Base-by-base conservation (phyloP, 2,329 filamentous ascomycete species). In the Thielaviopsis cerberus region DNA sequence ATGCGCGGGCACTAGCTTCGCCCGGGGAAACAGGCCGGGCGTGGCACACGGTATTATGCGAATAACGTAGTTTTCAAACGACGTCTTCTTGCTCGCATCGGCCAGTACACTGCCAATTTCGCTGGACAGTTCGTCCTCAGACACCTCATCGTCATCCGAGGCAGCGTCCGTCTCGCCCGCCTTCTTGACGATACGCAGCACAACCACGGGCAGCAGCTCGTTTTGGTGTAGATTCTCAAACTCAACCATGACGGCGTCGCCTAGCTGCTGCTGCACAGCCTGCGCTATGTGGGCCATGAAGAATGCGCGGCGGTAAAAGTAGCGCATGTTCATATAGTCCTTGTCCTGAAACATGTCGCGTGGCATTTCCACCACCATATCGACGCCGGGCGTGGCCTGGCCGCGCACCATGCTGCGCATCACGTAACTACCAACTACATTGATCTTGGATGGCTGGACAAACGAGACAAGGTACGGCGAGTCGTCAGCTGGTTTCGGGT, bases 261-360 rank as follows among this genome's bases (percentile, higher is more conserved):
- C 72, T 52, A 82, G 69, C 3, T 77, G 71, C 41, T 77, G 73
- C 62, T 81, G 80, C 56, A 97, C 73, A 4, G 79, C 81, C 27
- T 80, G 81, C 15, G 88, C 82, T 58, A 97, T 73, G 63, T 86
- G 88, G 34, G 90, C 88, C 55, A 97, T 73, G 67, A 94, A 97
- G 70, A 91, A 97, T 13, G 92, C 86, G 62, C 90, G 77, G 66
- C 95, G 94, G 72, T 96, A 90, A 67, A 96, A 95, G 71, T 94
- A 97, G 61, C 92, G 81, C 73, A 92, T 78, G 68, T 95, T 89
- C 54, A 90, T 76, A 68, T 91, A 96, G 70, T 98, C 92, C 71
- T 97, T 97, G 51, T 94, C 87, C 66, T 95, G 88, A 65, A 97
- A 90, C 13, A 95, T 71, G 0, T 78, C 72, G 59, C 73, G 69